Percentiles rank a stretch among this genome's conserved stretches.
Evolutionary conservation across 257 asterid genomes (phyloP).

Genomic region (Craterostigma plantagineum): DNA sequence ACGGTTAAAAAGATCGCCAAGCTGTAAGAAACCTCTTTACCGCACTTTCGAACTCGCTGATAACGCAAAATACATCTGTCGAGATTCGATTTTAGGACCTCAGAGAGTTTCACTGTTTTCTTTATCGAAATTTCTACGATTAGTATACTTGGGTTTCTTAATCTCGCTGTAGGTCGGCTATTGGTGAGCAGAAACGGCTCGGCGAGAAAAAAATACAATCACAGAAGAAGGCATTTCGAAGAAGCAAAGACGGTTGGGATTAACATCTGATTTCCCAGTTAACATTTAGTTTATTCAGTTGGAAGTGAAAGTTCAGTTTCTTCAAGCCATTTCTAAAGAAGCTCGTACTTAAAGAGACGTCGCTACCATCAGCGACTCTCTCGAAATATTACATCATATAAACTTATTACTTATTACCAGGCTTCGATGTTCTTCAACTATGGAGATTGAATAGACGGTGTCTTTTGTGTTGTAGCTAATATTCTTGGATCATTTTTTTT

Average conservation of each 20-base stretch:
- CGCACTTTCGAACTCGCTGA: neutral
- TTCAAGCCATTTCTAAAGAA: too few species aligned
- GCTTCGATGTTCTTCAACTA: too few species aligned
- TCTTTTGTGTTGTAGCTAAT: too few species aligned
- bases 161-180: conserved; percentile 35
- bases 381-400: too few species aligned
- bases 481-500: too few species aligned
- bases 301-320: too few species aligned
- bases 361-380: too few species aligned
- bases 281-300: too few species aligned
- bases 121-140: neutral
- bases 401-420: too few species aligned
- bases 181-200: conserved; percentile 50
- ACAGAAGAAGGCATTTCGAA: conserved; percentile 43
- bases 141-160: neutral
- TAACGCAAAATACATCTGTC: neutral
- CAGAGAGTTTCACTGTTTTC: neutral
- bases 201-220: conserved; percentile 58
- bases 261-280: conserved; percentile 8
- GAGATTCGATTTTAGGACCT: neutral
- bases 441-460: too few species aligned
- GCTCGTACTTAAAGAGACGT: too few species aligned
- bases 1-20: conserved; percentile 40
- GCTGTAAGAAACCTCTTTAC: conserved; percentile 38
- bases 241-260: conserved; percentile 58